phyloP scores from a whole-genome alignment of 2,329 filamentous ascomycete species.

The Ascosphaera acerosa region DNA sequence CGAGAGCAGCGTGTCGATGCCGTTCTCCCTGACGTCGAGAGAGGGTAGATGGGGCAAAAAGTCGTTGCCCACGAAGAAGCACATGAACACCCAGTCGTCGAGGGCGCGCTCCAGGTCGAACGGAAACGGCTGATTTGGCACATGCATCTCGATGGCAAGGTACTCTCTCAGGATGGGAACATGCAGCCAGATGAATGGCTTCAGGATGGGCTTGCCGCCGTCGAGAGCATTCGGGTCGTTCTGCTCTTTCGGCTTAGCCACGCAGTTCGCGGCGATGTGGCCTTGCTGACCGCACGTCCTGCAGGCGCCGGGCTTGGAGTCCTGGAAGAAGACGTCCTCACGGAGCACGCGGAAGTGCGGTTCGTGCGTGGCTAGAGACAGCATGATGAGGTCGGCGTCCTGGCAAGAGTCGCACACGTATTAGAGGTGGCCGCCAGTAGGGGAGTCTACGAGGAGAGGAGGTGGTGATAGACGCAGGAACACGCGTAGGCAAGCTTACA shows the following conservation, averaged over 20 bases:
- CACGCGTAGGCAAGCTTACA: slow-evolving; percentile 9
- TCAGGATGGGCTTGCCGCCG: slow-evolving; percentile 39
- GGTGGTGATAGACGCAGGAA: too few relatives aligned
- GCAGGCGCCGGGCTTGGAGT: slow-evolving; percentile 59
- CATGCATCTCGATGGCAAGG: slow-evolving; percentile 64
- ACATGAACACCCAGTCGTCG: slow-evolving; percentile 98
- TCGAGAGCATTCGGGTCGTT: slow-evolving; percentile 63
- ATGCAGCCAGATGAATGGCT: slow-evolving; percentile 97
- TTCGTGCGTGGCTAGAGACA: slow-evolving; percentile 89
- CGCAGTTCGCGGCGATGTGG: slow-evolving; percentile 69
- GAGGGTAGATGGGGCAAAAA: slow-evolving; percentile 95
- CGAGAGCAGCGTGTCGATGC: slow-evolving; percentile 86
- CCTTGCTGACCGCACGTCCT: slow-evolving; percentile 78
- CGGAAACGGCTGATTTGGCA: slow-evolving; percentile 57
- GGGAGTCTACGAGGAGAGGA: not conserved
- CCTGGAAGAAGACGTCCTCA: slow-evolving; percentile 89
- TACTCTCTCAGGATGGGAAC: slow-evolving; percentile 84
- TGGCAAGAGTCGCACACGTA: slow-evolving; percentile 9
- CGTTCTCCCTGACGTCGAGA: slow-evolving; percentile 87
- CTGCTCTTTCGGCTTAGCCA: slow-evolving; percentile 52
- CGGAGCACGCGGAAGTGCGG: slow-evolving; percentile 88
- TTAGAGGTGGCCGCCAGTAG: slow-evolving; percentile 2
- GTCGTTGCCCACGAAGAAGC: slow-evolving; percentile 96
- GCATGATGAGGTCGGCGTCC: slow-evolving; percentile 96
- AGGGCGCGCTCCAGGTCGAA: slow-evolving; percentile 87